Base-by-base conservation (phyloP, 345 rosid genomes). In the Gossypium bickii region DNA sequence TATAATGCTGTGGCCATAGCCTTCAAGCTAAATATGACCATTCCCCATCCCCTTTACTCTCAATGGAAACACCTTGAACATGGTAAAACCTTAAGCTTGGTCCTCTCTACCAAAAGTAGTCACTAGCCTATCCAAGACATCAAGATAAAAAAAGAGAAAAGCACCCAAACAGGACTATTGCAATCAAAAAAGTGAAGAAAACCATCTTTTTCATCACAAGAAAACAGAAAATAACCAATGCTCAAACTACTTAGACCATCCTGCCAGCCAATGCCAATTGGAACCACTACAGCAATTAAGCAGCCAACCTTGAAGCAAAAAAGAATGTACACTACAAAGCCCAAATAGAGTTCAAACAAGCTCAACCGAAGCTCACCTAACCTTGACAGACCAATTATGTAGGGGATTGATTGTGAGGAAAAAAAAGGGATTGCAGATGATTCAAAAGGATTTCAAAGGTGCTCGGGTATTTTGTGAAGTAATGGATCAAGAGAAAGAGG, bases 141-240 rank as follows among this genome's bases (percentile, higher is more conserved):
- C 34, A 27, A 27, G 34, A 27, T 27, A 27, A 29, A 29, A 29
- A 6, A 52, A 66, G 52, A 22, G n/a, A 49, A 47, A 20, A 45
- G n/a, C 29, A 52, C 10, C 13, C 9, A 18, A 65, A 65, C 47
- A 8, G 44, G 48, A 43, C 51, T n/a, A 65, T 15, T 13, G 69
- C 9, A 43, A 41, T 41, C 38, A 12, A 18, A 43, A 18, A 43
- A 65, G 49, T 44, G 29, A 44, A 66, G 52, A 66, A 43, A 43
- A 44, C 57, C 57, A 66, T 66, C 70, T 45, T 15, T 44, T 9
- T 5, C 34, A 20, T 66, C 29, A 44, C 34, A 66, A 65, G 2
- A 65, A 44, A 51, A 65, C 69, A 66, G 70, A 29, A 44, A 67
- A 49, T 16, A 49, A 52, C 57, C n/a, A 52, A 2, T 52, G 57